phyloP scores from a whole-genome alignment of 2,329 filamentous ascomycete species.

The Aspergillus felis region DNA sequence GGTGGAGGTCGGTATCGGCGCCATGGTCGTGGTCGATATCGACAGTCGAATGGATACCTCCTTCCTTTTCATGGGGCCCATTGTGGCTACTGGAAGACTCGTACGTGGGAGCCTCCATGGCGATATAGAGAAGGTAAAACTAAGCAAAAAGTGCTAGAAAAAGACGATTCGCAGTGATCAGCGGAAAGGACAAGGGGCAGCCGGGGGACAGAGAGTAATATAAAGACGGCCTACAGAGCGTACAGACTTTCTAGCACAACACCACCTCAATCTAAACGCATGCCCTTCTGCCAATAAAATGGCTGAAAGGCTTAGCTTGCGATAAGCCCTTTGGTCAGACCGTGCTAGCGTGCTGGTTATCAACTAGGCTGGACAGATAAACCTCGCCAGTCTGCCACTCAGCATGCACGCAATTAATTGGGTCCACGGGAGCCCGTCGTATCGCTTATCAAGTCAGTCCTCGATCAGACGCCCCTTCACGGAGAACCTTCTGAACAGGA shows the following conservation, averaged over 20 bases:
- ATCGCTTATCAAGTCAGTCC: not conserved
- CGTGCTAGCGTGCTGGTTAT: not conserved
- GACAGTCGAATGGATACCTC: not conserved
- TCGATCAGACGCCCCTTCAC: not conserved
- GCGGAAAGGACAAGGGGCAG: not conserved
- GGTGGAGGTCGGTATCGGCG: conserved; percentile 32
- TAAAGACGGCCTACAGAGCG: not conserved
- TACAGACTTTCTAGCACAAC: not conserved
- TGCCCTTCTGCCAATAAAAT: not conserved
- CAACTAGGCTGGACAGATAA: not conserved
- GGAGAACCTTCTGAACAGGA: not conserved
- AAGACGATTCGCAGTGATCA: not conserved
- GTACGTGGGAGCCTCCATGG: not conserved
- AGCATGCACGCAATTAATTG: not conserved
- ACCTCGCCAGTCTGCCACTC: not conserved
- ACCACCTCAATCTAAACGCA: not conserved
- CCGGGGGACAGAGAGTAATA: not conserved
- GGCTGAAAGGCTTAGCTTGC: not conserved
- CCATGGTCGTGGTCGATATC: conserved; percentile 21
- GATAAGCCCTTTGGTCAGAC: not conserved
- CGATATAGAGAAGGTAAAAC: not conserved
- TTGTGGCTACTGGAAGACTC: not conserved
- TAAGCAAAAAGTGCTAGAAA: not conserved
- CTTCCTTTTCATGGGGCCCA: not conserved
- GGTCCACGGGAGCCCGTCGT: not conserved